Conservation (phyloP, 2,329 filamentous ascomycete species). For the Verticillium klebahnii region DNA sequence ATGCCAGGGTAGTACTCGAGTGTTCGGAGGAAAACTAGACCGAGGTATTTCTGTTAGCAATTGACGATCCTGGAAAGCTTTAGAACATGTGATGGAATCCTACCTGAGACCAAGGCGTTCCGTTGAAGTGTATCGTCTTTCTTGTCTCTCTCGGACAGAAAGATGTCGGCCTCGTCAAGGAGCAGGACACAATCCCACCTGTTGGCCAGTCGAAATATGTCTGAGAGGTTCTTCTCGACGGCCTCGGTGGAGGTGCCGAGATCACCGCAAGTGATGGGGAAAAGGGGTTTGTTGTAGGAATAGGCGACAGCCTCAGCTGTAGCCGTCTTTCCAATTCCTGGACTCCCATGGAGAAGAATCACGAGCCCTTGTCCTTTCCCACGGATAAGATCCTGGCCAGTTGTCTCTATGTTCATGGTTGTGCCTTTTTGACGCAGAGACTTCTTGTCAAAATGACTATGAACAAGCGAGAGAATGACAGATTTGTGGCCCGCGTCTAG, state of each 20-base stretch:
- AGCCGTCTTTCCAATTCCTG: slow-evolving; percentile 6
- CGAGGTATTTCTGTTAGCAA: no score
- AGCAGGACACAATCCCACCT: slow-evolving; percentile 21
- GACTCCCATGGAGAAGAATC: slow-evolving; percentile 6
- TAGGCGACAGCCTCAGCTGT: slow-evolving; percentile 6
- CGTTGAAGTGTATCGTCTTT: slow-evolving; percentile 14
- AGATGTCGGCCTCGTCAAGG: slow-evolving; percentile 22
- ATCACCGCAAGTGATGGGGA: slow-evolving; percentile 20
- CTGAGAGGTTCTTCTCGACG: slow-evolving; percentile 16
- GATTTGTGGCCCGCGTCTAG: background rate
- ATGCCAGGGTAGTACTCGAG: slow-evolving; percentile 38
- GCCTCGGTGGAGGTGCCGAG: slow-evolving; percentile 15
- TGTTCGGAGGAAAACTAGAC: slow-evolving; percentile 31
- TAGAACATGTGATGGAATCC: background rate
- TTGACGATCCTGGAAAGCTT: no score
- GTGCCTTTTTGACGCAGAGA: background rate
- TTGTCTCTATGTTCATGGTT: background rate
- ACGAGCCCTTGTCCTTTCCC: slow-evolving; percentile 4
- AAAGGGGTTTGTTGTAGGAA: slow-evolving; percentile 8
- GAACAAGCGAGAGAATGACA: background rate
- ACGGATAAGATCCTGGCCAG: slow-evolving; percentile 2
- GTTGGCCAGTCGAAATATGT: slow-evolving; percentile 17
- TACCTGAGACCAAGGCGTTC: slow-evolving; percentile 19
- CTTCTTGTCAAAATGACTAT: background rate
- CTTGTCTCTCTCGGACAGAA: slow-evolving; percentile 16